Evolutionary conservation across 1,139 yeast species (phyloP), one percentile per base, ranked within the genome.

Genomic region (Scheffersomyces stambukii): DNA sequence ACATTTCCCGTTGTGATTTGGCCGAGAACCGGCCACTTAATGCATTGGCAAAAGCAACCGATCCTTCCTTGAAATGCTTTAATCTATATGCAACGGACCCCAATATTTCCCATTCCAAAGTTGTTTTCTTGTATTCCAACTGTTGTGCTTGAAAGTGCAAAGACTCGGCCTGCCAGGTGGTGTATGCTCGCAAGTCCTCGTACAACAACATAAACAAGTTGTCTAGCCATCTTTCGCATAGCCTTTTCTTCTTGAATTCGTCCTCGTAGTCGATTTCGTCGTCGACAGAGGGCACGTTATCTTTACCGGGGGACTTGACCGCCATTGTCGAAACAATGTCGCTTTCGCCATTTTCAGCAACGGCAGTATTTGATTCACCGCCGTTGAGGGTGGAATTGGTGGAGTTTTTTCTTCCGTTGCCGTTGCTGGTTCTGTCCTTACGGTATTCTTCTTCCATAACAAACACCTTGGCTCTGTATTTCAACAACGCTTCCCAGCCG

Each of bases 211-310:
- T 71, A 52, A 91, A 89, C 37, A 91, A 64, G 41, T 85, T 81
- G 53, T 91, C 98, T 33, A 91, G 67, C 96, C 98, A 89, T 44
- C 95, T 71, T 55, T 91, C 98, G 58, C 97, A 89, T 35, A 91
- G 69, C 35, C 97, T 69, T 50, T 91, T 91, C 43, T 71, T 68
- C 40, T 74, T 77, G 47, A 85, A 71, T 33, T 70, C 77, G 31
- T 53, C 57, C 29, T 60, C 65, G 31, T 54, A 56, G 25, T 52
- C 54, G 1, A 45, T 50, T 4, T 33, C 29, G n/a, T 26, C 27
- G 18, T 23, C 38, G 10, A 17, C 24, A 2, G 24, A 19, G 6
- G 33, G 21, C 10, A 25, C 38, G 20, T 30, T 41, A 6, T 37
- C 32, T 13, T 40, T 47, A 21, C 45, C 48, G 4, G 72, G 71